Conservation (phyloP, 2,329 filamentous ascomycete genomes). For the Alternaria sp. region DNA sequence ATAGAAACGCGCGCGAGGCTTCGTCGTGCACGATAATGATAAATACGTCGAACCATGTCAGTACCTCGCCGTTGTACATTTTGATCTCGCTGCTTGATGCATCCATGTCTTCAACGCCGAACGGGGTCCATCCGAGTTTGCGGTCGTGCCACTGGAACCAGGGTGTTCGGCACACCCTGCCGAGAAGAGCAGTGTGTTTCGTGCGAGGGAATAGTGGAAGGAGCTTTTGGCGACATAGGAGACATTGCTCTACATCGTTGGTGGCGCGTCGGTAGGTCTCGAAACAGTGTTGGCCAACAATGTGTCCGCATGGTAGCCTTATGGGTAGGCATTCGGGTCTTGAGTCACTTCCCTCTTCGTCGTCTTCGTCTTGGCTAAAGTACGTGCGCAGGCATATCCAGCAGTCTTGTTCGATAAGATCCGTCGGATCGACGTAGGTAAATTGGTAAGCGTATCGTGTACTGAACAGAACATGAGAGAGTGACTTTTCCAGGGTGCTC, state of each 20-base stretch:
- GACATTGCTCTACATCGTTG: neutral
- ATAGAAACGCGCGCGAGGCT: neutral
- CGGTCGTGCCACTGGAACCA: neutral
- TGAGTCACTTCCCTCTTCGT: neutral
- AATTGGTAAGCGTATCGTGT: neutral
- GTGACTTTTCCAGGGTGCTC: neutral
- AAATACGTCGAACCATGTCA: neutral
- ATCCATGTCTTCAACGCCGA: neutral
- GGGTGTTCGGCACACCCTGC: neutral
- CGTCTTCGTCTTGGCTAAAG: neutral
- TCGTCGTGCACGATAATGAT: neutral
- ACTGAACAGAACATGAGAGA: neutral
- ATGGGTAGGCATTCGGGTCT: neutral
- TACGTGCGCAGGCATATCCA: neutral
- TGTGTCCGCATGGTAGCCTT: neutral
- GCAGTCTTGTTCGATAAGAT: neutral
- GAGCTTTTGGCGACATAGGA: neutral
- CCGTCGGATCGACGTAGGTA: neutral
- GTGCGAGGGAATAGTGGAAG: neutral
- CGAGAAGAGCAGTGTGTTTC: neutral
- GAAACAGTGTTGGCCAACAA: neutral
- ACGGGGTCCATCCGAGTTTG: neutral
- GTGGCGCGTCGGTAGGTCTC: neutral
- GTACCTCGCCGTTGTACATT: neutral
- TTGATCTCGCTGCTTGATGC: neutral